Evolutionary conservation across 805 yeast genomes (phyloP).

Genomic region (Candida krabiensis): DNA sequence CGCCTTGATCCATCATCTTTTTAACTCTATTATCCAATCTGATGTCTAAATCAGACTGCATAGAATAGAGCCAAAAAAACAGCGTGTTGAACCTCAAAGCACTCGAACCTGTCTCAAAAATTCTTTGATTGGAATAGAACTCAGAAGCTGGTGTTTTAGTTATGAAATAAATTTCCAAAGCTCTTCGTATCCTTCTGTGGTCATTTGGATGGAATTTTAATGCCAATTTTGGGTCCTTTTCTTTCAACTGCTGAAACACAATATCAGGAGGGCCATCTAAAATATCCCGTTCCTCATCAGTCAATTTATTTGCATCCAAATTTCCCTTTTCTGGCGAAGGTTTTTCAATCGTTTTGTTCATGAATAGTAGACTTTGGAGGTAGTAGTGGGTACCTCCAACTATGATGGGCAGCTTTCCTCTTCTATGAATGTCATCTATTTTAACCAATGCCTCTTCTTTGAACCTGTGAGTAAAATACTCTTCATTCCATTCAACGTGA

Average conservation of each 20-base stretch:
- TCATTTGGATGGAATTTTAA: slow-evolving; percentile 92
- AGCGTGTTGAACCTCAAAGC: slow-evolving; percentile 60
- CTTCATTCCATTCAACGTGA: slow-evolving; percentile 77
- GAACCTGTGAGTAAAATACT: slow-evolving; percentile 79
- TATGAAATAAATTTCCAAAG: slow-evolving; percentile 72
- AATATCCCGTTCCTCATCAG: slow-evolving; percentile 35
- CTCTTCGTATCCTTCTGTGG: slow-evolving; percentile 71
- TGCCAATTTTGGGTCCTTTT: slow-evolving; percentile 70
- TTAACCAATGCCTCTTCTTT: slow-evolving; percentile 64
- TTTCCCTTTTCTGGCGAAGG: slow-evolving; percentile 14
- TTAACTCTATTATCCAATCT: slow-evolving; percentile 83
- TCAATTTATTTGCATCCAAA: slow-evolving; percentile 29
- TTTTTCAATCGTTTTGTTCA: slow-evolving; percentile 60
- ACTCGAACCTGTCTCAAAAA: slow-evolving; percentile 41
- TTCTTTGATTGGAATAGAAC: slow-evolving; percentile 61
- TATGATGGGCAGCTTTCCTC: slow-evolving; percentile 78
- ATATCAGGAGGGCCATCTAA: slow-evolving; percentile 56
- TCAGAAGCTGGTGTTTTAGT: slow-evolving; percentile 72
- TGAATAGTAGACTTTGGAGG: slow-evolving; percentile 71
- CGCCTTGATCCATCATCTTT: slow-evolving; percentile 73
- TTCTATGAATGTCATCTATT: slow-evolving; percentile 61
- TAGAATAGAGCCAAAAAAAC: slow-evolving; percentile 81
- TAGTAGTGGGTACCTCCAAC: slow-evolving; percentile 98
- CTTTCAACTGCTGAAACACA: slow-evolving; percentile 46
- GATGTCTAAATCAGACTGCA: slow-evolving; percentile 51